A percentile compares a stretch with the other conserved stretches of the same genome.
These are phyloP conservation scores for Beauveria sp. DNA, from an alignment of 2,329 filamentous ascomycete genomes.

Conservation along the genomic window DNA sequence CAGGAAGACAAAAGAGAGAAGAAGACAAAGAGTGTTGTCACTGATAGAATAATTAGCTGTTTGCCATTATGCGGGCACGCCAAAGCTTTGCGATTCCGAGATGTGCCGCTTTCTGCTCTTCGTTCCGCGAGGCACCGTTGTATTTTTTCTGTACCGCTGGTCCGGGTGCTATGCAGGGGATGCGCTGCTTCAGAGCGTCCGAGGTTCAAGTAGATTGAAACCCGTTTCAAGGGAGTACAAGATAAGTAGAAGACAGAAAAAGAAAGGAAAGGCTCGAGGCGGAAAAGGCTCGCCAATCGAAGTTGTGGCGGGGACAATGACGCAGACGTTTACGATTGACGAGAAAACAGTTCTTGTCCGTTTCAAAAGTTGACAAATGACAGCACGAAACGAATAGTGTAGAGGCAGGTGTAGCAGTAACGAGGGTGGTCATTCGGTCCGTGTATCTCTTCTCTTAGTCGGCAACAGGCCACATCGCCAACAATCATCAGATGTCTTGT, in stretches of 20 bases:
- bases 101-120: no score
- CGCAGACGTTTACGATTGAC: neutral
- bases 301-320: neutral
- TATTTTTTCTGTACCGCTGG: neutral
- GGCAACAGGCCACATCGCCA: no score
- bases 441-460: no score
- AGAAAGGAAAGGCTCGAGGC: neutral
- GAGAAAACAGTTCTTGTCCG: neutral
- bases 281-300: neutral
- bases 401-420: neutral
- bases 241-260: neutral
- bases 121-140: neutral
- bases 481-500: no score
- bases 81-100: no score
- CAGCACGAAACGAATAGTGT: neutral
- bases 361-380: neutral
- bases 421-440: neutral
- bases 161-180: no score
- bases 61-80: no score
- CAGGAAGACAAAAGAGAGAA: no score
- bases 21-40: no score
- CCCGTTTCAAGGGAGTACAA: slow-evolving; percentile 2
- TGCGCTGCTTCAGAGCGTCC: neutral
- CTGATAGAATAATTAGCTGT: no score
- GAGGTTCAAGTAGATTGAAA: neutral